Conservation (phyloP, 176 grass and related monocot species). For the Neostapfia colusana region DNA sequence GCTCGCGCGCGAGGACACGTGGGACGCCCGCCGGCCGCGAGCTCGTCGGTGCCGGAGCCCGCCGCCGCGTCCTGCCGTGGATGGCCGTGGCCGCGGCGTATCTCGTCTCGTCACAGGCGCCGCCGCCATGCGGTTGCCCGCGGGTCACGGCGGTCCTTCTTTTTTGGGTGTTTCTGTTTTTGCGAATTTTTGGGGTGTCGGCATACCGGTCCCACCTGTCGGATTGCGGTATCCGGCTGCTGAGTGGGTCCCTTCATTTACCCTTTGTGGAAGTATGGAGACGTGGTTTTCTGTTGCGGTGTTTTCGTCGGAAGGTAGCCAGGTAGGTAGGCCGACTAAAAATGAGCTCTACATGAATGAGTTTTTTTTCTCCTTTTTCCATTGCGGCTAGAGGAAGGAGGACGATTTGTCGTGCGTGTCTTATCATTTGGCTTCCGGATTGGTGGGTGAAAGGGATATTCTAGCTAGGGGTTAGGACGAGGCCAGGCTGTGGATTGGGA, state of each 20-base stretch:
- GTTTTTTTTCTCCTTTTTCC: background rate
- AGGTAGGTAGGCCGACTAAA: slow-evolving; percentile 24
- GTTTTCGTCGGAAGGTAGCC: slow-evolving; percentile 28
- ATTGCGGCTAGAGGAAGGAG: background rate
- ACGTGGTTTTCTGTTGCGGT: slow-evolving; percentile 6
- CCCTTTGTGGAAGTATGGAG: background rate
- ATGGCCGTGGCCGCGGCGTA: background rate
- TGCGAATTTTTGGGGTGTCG: background rate
- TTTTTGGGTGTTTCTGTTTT: background rate
- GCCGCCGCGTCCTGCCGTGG: background rate
- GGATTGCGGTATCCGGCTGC: background rate
- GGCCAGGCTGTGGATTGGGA: background rate
- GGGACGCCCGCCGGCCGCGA: background rate
- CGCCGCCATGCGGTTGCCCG: background rate
- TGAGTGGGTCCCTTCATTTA: background rate
- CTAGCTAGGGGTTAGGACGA: slow-evolving; percentile 2
- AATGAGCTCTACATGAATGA: background rate
- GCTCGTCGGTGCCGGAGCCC: background rate
- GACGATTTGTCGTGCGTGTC: slow-evolving; percentile 8
- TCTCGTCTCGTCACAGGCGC: background rate
- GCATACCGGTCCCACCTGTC: background rate
- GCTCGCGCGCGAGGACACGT: background rate
- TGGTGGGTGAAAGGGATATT: background rate
- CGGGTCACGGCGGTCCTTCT: background rate
- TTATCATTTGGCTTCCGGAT: slow-evolving; percentile 25